Evolutionary conservation across 1,139 yeast species (phyloP).

Genomic region (Yamadazyma atmosphaerica): DNA sequence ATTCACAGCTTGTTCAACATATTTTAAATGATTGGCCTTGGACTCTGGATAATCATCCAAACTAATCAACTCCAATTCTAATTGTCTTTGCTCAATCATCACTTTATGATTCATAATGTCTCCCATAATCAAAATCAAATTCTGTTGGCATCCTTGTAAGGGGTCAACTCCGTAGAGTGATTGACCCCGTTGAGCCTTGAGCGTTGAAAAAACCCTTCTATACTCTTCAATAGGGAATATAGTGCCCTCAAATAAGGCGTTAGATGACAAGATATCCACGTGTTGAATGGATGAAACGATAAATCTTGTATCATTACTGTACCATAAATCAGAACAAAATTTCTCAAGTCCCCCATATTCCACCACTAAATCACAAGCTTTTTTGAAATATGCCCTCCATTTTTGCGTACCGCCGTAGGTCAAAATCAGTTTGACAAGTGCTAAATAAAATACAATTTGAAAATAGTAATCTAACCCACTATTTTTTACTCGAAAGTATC

Average conservation of each 20-base stretch:
- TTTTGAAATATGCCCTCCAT: conserved; percentile 29
- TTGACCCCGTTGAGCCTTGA: conserved; percentile 3
- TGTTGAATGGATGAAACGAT: conserved; percentile 22
- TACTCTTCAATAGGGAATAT: conserved; percentile 17
- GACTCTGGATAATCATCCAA: neutral
- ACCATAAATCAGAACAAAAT: conserved; percentile 15
- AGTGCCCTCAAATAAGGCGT: conserved; percentile 18
- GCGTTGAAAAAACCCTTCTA: conserved; percentile 11
- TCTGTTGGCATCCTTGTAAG: conserved; percentile 23
- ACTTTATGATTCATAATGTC: conserved; percentile 20
- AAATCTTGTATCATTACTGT: conserved; percentile 21
- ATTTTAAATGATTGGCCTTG: neutral
- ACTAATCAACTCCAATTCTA: neutral
- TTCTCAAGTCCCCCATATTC: conserved; percentile 50
- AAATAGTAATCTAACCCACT: conserved; percentile 12
- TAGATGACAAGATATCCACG: conserved; percentile 23
- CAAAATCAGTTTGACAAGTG: conserved; percentile 25
- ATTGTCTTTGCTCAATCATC: neutral
- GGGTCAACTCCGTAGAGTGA: conserved; percentile 22
- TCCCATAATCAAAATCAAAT: conserved; percentile 19
- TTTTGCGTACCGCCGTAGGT: conserved; percentile 41
- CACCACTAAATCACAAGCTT: conserved; percentile 39
- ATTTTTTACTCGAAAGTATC: conserved; percentile 1
- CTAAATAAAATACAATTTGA: conserved; percentile 23
- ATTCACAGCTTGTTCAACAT: neutral